A percentile compares a stretch with the other conserved stretches of the same genome.
Conservation (phyloP, 2,329 filamentous ascomycete species). For the Dactylellina parvicollis region DNA sequence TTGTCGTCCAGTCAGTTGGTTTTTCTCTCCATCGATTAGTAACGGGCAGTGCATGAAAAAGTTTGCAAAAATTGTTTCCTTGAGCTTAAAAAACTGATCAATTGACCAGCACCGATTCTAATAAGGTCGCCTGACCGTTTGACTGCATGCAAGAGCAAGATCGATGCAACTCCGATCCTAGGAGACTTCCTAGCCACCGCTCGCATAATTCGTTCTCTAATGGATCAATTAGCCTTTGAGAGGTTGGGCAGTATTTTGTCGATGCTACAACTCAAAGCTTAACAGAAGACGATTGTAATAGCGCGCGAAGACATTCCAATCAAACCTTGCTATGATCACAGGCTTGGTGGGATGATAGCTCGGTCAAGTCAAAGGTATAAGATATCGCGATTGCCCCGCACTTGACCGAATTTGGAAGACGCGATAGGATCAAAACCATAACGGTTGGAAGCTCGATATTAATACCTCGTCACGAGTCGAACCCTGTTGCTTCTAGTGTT, state of each 20-base stretch:
- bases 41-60: too few relatives aligned
- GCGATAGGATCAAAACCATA: not conserved
- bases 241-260: not conserved
- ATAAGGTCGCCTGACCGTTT: not conserved
- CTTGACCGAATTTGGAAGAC: not conserved
- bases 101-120: too few relatives aligned
- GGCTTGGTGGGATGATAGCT: not conserved
- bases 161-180: not conserved
- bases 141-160: not conserved
- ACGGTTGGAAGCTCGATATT: constrained; percentile 13
- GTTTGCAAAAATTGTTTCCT: too few relatives aligned
- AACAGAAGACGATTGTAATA: constrained; percentile 1
- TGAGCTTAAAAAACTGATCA: too few relatives aligned
- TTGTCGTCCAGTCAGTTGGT: too few relatives aligned
- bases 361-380: not conserved
- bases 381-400: constrained; percentile 1
- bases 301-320: constrained; percentile 30
- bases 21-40: too few relatives aligned
- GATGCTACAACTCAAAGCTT: not conserved
- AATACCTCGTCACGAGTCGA: not conserved
- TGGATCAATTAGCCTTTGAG: not conserved
- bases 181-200: not conserved
- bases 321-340: not conserved
- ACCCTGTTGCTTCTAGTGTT: too few relatives aligned
- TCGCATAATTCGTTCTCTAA: not conserved